These are phyloP conservation scores for Posidonia australis DNA, from an alignment of 106 monocot species.

Conservation along the genomic window DNA sequence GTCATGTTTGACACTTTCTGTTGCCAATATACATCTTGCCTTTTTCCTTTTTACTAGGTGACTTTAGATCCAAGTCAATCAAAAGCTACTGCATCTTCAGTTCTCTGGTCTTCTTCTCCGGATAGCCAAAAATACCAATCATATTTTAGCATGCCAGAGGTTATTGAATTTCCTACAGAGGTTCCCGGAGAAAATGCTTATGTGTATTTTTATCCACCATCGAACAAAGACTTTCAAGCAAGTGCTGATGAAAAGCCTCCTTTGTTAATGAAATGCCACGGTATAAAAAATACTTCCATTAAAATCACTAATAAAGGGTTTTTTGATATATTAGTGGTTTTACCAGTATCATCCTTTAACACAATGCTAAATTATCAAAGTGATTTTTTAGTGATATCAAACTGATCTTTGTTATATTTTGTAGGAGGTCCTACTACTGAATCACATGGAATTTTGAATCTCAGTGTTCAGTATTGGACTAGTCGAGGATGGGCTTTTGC, in stretches of 20 bases:
- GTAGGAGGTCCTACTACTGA: conserved; percentile 85
- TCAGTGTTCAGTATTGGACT: conserved; percentile 87
- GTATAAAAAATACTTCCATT: conserved; percentile 25
- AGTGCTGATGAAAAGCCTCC: conserved; percentile 70
- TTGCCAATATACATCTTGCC: background rate
- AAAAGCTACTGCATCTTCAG: conserved; percentile 29
- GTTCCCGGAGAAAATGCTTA: conserved; percentile 64
- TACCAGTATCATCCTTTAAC: background rate
- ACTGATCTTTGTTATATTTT: conserved; percentile 6
- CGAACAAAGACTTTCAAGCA: conserved; percentile 51
- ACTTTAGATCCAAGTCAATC: conserved; percentile 35
- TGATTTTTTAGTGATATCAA: background rate
- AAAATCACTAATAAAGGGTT: no score
- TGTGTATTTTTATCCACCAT: conserved; percentile 82
- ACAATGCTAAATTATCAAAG: background rate
- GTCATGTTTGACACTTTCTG: background rate
- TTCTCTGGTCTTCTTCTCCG: conserved; percentile 62
- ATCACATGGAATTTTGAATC: conserved; percentile 57
- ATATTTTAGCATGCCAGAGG: conserved; percentile 74
- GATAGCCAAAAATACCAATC: conserved; percentile 35
- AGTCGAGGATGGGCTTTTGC: conserved; percentile 94
- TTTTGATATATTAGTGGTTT: background rate
- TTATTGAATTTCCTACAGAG: conserved; percentile 73
- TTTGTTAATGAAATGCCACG: conserved; percentile 75
- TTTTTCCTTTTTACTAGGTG: conserved; percentile 29